Percentiles rank a stretch among this genome's conserved stretches.
These are phyloP conservation scores for Botryotinia calthae DNA, from an alignment of 2,329 filamentous ascomycete species.

Conservation along the genomic window DNA sequence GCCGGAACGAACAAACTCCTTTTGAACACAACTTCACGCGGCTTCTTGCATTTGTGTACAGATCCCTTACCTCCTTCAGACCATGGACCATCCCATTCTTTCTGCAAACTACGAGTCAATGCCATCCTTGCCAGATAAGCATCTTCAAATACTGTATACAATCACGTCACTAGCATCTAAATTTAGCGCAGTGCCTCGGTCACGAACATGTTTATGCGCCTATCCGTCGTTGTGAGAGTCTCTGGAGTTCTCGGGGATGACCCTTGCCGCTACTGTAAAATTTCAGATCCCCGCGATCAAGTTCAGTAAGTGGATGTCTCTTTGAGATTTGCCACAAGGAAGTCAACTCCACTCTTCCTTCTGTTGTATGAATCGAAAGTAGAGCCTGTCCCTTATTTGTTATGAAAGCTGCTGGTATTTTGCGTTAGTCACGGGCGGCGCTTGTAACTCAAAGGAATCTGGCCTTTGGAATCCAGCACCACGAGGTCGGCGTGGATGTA, in stretches of 20 bases:
- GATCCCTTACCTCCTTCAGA: neutral
- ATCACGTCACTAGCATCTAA: conserved; percentile 16
- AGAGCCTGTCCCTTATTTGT: neutral
- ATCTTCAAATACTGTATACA: neutral
- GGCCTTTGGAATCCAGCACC: neutral
- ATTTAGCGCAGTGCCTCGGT: neutral
- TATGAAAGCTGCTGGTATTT: neutral
- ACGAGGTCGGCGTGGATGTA: conserved; percentile 6
- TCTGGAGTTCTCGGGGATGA: conserved; percentile 4
- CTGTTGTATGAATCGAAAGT: neutral
- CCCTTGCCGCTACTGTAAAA: conserved; percentile 6
- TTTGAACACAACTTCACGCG: neutral
- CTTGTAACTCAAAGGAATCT: neutral
- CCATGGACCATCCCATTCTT: conserved; percentile 4
- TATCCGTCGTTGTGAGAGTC: conserved; percentile 3
- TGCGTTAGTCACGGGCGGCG: neutral
- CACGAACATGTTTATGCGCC: conserved; percentile 9
- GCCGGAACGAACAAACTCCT: neutral
- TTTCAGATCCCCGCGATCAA: conserved; percentile 10
- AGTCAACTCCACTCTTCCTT: neutral
- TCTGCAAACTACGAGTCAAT: conserved; percentile 6
- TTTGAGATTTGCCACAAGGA: neutral
- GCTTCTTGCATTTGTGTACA: neutral
- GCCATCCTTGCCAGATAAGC: conserved; percentile 4
- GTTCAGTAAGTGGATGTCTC: neutral